A percentile compares a stretch with the other conserved stretches of the same genome.
Evolutionary conservation across 441 rosid species (phyloP).

Genomic region (Brassica hybrid): DNA sequence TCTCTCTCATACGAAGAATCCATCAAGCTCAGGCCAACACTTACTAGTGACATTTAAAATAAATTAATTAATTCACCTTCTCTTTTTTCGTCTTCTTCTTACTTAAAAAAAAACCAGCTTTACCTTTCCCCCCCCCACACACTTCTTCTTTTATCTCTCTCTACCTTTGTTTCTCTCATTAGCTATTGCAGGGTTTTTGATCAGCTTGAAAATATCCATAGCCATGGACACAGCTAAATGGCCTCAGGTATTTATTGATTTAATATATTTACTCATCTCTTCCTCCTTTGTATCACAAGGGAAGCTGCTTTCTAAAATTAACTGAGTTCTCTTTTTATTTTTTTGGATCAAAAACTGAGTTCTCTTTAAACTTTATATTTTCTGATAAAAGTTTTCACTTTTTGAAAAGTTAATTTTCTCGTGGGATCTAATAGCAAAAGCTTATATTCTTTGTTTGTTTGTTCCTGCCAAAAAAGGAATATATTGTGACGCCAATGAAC

Average conservation of each 20-base stretch:
- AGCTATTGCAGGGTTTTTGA: slow-evolving; percentile 13
- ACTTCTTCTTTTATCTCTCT: not conserved
- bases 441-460: slow-evolving; percentile 27
- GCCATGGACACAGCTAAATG: slow-evolving; percentile 91
- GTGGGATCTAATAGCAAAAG: not conserved
- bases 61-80: slow-evolving; percentile 1
- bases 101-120: slow-evolving; percentile 26
- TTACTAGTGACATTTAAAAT: not conserved
- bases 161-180: not conserved
- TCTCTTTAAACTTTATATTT: slow-evolving; percentile 27
- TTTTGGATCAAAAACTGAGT: not conserved
- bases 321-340: slow-evolving; percentile 13
- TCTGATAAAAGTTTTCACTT: not conserved
- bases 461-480: slow-evolving; percentile 50
- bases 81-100: slow-evolving; percentile 38
- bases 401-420: not conserved
- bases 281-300: slow-evolving; percentile 9
- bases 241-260: slow-evolving; percentile 69
- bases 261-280: slow-evolving; percentile 21
- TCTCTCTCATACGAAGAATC: slow-evolving; percentile 27
- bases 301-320: slow-evolving; percentile 19
- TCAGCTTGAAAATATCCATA: slow-evolving; percentile 40
- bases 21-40: slow-evolving; percentile 15
- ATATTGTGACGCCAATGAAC: slow-evolving; percentile 82
- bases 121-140: slow-evolving; percentile 34